Conservation (phyloP, 2,329 filamentous ascomycete species). For the Conoideocrella luteorostrata region DNA sequence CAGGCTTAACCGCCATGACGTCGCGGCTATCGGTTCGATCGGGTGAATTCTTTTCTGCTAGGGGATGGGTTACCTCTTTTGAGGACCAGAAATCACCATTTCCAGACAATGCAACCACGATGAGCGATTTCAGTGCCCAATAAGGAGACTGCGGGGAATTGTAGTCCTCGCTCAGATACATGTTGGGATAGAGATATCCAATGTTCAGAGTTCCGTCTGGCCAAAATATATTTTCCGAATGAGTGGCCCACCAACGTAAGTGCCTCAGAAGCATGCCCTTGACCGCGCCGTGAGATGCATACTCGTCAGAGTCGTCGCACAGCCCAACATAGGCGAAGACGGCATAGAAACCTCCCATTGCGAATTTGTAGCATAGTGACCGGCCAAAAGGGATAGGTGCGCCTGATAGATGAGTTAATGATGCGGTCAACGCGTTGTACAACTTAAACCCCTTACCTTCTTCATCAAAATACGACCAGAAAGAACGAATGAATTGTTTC, state of each 20-base stretch:
- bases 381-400: slow-evolving; percentile 46
- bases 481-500: slow-evolving; percentile 30
- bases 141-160: slow-evolving; percentile 51
- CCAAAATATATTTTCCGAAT: slow-evolving; percentile 38
- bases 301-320: slow-evolving; percentile 25
- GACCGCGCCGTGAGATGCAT: slow-evolving; percentile 31
- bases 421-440: background rate
- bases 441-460: slow-evolving; percentile 26
- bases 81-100: slow-evolving; percentile 15
- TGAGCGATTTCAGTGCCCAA: slow-evolving; percentile 46
- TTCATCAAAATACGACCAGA: slow-evolving; percentile 43
- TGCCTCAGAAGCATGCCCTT: slow-evolving; percentile 45
- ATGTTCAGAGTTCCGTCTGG: slow-evolving; percentile 44
- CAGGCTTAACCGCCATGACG: slow-evolving; percentile 14
- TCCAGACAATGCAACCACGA: slow-evolving; percentile 30
- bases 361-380: slow-evolving; percentile 45
- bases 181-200: slow-evolving; percentile 37
- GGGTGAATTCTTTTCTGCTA: background rate
- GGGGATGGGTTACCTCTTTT: slow-evolving; percentile 23
- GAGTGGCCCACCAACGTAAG: slow-evolving; percentile 40
- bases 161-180: slow-evolving; percentile 50
- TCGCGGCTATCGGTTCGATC: background rate
- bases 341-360: slow-evolving; percentile 42
- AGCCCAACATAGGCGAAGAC: slow-evolving; percentile 37
- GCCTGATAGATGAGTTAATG: slow-evolving; percentile 22